Evolutionary conservation across 257 asterid genomes (phyloP).

Genomic region (Cinchona pubescens): DNA sequence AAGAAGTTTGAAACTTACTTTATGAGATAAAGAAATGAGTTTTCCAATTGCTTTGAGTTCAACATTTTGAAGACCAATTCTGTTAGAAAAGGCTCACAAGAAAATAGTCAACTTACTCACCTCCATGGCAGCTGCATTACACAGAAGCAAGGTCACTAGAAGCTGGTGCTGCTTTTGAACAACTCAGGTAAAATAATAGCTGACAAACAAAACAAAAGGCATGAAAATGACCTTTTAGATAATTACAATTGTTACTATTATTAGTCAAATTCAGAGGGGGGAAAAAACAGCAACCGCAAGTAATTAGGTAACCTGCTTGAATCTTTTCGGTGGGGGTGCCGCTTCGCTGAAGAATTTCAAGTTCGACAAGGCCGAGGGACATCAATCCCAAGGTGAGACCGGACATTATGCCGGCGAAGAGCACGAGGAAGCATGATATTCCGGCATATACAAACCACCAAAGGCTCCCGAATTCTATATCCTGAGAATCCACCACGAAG

Average conservation of each 20-base stretch:
- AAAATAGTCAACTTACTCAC: constrained; percentile 29
- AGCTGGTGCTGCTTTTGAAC: constrained; percentile 97
- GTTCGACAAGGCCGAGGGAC: constrained; percentile 93
- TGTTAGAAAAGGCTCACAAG: background rate
- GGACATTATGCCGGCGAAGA: constrained; percentile 96
- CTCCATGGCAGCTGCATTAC: constrained; percentile 99
- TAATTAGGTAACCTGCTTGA: constrained; percentile 50
- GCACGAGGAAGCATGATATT: constrained; percentile 80
- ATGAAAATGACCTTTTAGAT: background rate
- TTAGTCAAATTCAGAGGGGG: background rate
- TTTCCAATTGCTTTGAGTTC: background rate
- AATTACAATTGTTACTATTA: background rate
- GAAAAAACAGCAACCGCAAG: background rate
- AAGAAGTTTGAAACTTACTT: background rate
- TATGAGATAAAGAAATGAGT: background rate
- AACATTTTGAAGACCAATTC: background rate
- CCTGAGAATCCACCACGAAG: constrained; percentile 56
- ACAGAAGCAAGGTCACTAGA: constrained; percentile 85
- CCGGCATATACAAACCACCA: constrained; percentile 94
- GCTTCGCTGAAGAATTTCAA: constrained; percentile 81
- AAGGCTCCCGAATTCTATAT: constrained; percentile 77
- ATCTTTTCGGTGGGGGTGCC: constrained; percentile 70
- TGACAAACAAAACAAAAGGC: constrained; percentile 22
- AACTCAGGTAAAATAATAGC: constrained; percentile 85
- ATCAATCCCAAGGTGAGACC: constrained; percentile 89